phyloP scores from a whole-genome alignment of 345 rosid genomes.

The Pistacia atlantica region DNA sequence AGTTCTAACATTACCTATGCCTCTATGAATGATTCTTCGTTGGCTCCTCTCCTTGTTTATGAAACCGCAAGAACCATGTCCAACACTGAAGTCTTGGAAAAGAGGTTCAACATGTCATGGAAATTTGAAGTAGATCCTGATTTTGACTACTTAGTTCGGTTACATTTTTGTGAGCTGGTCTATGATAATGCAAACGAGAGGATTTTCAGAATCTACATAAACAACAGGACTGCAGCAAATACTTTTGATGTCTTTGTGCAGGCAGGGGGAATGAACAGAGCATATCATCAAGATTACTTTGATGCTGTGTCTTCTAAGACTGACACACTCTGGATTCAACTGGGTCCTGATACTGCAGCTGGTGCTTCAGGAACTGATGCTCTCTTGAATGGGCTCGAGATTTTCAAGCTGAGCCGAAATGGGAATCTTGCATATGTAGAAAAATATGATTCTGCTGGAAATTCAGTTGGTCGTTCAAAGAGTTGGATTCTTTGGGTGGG shows the following conservation, averaged over 20 bases:
- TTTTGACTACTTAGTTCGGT: conserved; percentile 74
- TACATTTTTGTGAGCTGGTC: conserved; percentile 88
- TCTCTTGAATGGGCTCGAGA: conserved; percentile 82
- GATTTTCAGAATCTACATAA: conserved; percentile 77
- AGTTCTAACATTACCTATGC: conserved; percentile 69
- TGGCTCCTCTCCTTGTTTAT: conserved; percentile 81
- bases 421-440: conserved; percentile 73
- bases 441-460: conserved; percentile 38
- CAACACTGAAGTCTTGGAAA: conserved; percentile 74
- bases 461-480: conserved; percentile 35
- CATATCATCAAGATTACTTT: conserved; percentile 73
- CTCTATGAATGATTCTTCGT: conserved; percentile 44
- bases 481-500: conserved; percentile 54
- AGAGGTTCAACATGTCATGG: conserved; percentile 93
- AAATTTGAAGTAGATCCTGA: conserved; percentile 80
- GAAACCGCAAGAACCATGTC: conserved; percentile 85
- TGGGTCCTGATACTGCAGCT: conserved; percentile 79
- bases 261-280: conserved; percentile 78
- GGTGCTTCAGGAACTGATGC: conserved; percentile 88
- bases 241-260: conserved; percentile 55
- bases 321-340: conserved; percentile 76
- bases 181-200: conserved; percentile 69
- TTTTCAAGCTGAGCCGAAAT: conserved; percentile 78
- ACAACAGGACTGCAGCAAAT: conserved; percentile 79
- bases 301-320: conserved; percentile 59